Evolutionary conservation across 768 basidiomycete genomes (phyloP).

Genomic region (Rhizopogon salebrosus): DNA sequence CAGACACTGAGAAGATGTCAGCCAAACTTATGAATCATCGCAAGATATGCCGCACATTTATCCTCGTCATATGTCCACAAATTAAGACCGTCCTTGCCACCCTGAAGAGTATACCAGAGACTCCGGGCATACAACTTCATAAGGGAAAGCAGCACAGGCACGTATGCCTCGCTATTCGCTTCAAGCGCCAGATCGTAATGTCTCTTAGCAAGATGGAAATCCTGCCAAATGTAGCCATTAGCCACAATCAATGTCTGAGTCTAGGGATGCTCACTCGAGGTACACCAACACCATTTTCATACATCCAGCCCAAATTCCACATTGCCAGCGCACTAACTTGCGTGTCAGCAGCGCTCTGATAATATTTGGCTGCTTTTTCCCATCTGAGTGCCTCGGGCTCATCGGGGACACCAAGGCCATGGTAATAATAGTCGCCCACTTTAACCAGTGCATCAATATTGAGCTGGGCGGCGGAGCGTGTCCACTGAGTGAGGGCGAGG

Average conservation of each 20-base stretch:
- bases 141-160: conserved; percentile 82
- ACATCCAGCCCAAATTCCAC: conserved; percentile 99
- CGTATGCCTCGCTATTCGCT: conserved; percentile 82
- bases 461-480: conserved; percentile 85
- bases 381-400: conserved; percentile 59
- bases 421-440: conserved; percentile 96
- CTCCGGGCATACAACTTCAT: conserved; percentile 78
- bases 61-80: conserved; percentile 62
- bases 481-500: conserved; percentile 90
- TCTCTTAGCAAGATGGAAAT: conserved; percentile 94
- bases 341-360: conserved; percentile 91
- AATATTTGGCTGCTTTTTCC: conserved; percentile 91
- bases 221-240: conserved; percentile 36
- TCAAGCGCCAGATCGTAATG: conserved; percentile 90
- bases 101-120: conserved; percentile 75
- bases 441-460: conserved; percentile 98
- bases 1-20: conserved; percentile 16
- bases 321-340: conserved; percentile 91
- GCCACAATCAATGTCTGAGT: not conserved
- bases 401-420: conserved; percentile 75
- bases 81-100: conserved; percentile 62
- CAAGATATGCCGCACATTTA: conserved; percentile 14
- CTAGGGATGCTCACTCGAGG: conserved; percentile 52
- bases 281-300: conserved; percentile 92
- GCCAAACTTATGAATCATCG: not conserved